phyloP scores from a whole-genome alignment of 164 flowering plant species.

The Vitis amurensis region DNA sequence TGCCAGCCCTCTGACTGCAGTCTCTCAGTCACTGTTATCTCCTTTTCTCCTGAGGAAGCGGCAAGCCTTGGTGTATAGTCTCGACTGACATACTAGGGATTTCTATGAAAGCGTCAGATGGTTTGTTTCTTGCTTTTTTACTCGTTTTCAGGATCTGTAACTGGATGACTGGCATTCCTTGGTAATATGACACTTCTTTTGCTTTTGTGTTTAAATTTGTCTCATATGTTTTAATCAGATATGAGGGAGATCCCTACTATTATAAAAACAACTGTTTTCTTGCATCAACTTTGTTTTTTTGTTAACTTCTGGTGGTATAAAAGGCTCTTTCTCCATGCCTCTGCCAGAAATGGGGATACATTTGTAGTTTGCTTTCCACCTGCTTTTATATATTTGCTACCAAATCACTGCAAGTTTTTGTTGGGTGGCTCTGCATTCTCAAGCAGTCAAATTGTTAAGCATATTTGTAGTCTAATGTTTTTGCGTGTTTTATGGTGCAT shows the following conservation, averaged over 20 bases:
- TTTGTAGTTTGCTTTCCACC: no score
- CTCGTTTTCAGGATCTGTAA: conserved; percentile 1
- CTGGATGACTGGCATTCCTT: conserved; percentile 15
- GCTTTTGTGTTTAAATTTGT: conserved; percentile 8
- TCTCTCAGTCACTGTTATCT: not conserved
- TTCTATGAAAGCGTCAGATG: conserved; percentile 17
- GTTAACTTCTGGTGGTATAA: no score
- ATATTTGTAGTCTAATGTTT: no score
- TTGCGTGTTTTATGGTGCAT: no score
- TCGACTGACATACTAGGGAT: conserved; percentile 30
- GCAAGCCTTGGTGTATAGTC: conserved; percentile 27
- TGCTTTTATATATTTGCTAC: no score
- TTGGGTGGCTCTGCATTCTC: no score
- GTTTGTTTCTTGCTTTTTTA: conserved; percentile 8
- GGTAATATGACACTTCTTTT: conserved; percentile 4
- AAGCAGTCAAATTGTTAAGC: no score
- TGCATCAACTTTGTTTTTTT: no score
- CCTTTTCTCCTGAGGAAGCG: conserved; percentile 10
- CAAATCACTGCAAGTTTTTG: no score
- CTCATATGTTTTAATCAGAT: conserved; percentile 1
- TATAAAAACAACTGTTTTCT: no score
- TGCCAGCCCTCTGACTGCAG: conserved; percentile 4
- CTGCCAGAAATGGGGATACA: no score
- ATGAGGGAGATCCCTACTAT: not conserved
- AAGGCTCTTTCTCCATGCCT: no score